phyloP scores from a whole-genome alignment of 2,329 filamentous ascomycete genomes.

The Arthrobotrys sinensis region DNA sequence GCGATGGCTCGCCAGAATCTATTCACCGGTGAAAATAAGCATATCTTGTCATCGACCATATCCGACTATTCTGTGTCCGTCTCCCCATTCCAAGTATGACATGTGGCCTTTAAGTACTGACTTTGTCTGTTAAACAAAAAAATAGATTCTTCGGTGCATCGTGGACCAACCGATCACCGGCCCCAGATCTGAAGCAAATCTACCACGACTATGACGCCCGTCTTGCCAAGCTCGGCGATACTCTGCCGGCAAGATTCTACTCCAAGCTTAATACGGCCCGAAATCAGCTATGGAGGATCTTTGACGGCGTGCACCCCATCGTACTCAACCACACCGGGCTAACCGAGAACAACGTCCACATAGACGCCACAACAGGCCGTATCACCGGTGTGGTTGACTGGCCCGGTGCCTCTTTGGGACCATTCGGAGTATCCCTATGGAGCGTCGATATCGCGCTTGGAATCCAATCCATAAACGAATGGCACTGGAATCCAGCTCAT shows the following conservation, averaged over 20 bases:
- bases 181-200: neutral
- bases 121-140: neutral
- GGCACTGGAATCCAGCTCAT: slow-evolving; percentile 19
- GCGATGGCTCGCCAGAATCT: neutral
- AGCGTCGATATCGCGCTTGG: neutral
- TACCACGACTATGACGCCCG: slow-evolving; percentile 17
- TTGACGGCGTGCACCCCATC: neutral
- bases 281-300: slow-evolving; percentile 18
- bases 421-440: neutral
- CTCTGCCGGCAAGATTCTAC: slow-evolving; percentile 4
- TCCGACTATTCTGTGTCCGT: slow-evolving; percentile 12
- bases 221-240: neutral
- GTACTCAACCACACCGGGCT: slow-evolving; percentile 2
- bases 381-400: slow-evolving; percentile 17
- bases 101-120: neutral
- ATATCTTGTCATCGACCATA: slow-evolving; percentile 14
- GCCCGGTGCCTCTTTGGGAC: neutral
- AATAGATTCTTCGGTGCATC: slow-evolving; percentile 1
- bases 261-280: slow-evolving; percentile 18
- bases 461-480: neutral
- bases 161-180: slow-evolving; percentile 1
- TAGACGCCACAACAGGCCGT: neutral
- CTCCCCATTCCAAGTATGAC: neutral
- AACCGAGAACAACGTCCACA: neutral
- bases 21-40: neutral